phyloP scores from a whole-genome alignment of 768 basidiomycete genomes.

The Pisolithus albus region DNA sequence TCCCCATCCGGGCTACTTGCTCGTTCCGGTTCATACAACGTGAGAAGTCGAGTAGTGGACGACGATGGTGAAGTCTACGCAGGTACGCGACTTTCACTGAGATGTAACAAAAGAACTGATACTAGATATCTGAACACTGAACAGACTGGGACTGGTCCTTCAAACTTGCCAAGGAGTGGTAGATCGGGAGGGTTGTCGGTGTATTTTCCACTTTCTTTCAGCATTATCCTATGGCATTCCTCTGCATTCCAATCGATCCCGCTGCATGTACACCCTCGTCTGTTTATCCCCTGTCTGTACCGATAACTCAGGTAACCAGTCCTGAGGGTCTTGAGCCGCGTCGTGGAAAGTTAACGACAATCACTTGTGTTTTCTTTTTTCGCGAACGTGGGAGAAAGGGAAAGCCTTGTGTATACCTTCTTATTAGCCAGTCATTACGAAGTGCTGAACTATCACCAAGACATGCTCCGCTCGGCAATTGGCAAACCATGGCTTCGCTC shows the following conservation, averaged over 20 bases:
- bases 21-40: slow-evolving; percentile 71
- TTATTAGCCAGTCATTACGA: too few species aligned
- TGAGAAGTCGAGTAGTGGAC: slow-evolving; percentile 78
- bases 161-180: slow-evolving; percentile 93
- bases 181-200: slow-evolving; percentile 15
- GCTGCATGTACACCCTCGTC: slow-evolving; percentile 22
- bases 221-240: slow-evolving; percentile 22
- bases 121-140: slow-evolving; percentile 2
- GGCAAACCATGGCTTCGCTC: too few species aligned
- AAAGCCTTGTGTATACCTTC: too few species aligned
- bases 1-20: slow-evolving; percentile 78
- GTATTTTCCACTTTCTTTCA: slow-evolving; percentile 9
- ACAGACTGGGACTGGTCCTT: slow-evolving; percentile 62
- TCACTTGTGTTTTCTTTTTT: too few species aligned
- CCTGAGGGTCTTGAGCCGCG: too few species aligned
- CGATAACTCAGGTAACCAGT: slow-evolving; percentile 8
- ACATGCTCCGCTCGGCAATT: too few species aligned
- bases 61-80: slow-evolving; percentile 80
- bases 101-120: slow-evolving; percentile 6
- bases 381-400: too few species aligned
- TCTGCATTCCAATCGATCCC: slow-evolving; percentile 22
- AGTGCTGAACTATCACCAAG: too few species aligned
- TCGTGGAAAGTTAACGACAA: too few species aligned
- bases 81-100: slow-evolving; percentile 38
- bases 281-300: slow-evolving; percentile 11